Conservation (phyloP, 768 basidiomycete species). For the Mrakia gelida region DNA sequence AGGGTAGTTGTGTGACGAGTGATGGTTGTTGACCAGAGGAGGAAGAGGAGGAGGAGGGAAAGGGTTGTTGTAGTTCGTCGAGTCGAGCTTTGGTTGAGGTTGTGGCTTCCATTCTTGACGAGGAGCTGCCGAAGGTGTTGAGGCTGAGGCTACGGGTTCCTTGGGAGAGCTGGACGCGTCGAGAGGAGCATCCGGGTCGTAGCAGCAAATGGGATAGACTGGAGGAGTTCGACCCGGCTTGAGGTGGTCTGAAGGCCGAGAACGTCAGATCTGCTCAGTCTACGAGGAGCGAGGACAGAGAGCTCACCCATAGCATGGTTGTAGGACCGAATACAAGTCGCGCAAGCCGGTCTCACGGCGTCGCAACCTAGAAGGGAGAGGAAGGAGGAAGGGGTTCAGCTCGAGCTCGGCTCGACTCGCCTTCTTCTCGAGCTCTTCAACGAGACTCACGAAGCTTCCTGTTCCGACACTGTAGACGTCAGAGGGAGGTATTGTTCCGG, state of each 20-base stretch:
- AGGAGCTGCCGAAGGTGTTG: neutral
- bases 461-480: neutral
- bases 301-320: conserved; percentile 7
- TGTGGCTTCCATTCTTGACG: too few relatives aligned
- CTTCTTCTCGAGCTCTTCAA: neutral
- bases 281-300: neutral
- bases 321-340: neutral
- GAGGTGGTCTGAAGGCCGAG: neutral
- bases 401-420: neutral
- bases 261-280: neutral
- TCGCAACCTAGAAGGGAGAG: neutral
- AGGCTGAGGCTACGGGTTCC: neutral
- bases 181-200: neutral
- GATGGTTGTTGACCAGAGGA: neutral
- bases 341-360: neutral
- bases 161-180: neutral
- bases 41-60: neutral
- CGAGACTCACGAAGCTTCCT: neutral
- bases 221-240: neutral
- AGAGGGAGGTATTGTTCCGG: neutral
- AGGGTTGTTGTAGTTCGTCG: neutral
- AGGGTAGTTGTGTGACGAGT: neutral
- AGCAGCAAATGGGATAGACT: neutral
- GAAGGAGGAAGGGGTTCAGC: neutral
- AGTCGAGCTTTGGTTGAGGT: neutral